phyloP scores from a whole-genome alignment of 805 yeast genomes.

The Wickerhamiella kazuoi region DNA sequence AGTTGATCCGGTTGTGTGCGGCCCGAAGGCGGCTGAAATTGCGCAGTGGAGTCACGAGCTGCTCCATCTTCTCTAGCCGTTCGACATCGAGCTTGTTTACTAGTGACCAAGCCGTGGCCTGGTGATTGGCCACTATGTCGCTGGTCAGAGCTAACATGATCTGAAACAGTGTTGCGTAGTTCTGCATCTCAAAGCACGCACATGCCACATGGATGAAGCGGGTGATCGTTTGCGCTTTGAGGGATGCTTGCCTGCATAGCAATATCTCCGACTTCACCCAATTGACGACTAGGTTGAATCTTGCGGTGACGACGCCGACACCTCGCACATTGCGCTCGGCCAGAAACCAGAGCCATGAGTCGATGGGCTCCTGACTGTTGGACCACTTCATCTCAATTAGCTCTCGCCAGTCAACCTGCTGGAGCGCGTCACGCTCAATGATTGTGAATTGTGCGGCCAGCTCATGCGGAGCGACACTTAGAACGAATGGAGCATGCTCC shows the following conservation, averaged over 20 bases:
- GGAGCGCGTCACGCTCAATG: conserved; percentile 67
- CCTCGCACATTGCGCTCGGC: conserved; percentile 46
- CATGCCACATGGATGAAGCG: conserved; percentile 75
- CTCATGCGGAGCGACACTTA: conserved; percentile 47
- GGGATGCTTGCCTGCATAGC: conserved; percentile 40
- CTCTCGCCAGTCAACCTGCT: conserved; percentile 85
- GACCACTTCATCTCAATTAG: conserved; percentile 63
- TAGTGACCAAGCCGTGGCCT: conserved; percentile 51
- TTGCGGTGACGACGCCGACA: conserved; percentile 58
- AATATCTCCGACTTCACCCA: conserved; percentile 85
- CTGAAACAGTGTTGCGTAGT: conserved; percentile 77
- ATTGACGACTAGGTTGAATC: conserved; percentile 76
- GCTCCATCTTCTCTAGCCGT: conserved; percentile 48
- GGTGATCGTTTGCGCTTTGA: conserved; percentile 57
- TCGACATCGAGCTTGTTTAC: conserved; percentile 57
- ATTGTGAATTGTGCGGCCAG: conserved; percentile 71
- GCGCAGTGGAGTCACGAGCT: conserved; percentile 52
- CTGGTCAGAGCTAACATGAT: conserved; percentile 57
- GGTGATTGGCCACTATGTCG: conserved; percentile 43
- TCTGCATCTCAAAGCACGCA: conserved; percentile 53
- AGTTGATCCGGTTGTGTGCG: conserved; percentile 40
- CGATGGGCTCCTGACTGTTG: conserved; percentile 43
- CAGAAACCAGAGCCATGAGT: conserved; percentile 70
- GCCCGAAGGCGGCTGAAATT: conserved; percentile 54
- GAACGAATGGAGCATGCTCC: conserved; percentile 63